phyloP scores from a whole-genome alignment of 148 eudicot genomes.

The Euryodendron excelsum region DNA sequence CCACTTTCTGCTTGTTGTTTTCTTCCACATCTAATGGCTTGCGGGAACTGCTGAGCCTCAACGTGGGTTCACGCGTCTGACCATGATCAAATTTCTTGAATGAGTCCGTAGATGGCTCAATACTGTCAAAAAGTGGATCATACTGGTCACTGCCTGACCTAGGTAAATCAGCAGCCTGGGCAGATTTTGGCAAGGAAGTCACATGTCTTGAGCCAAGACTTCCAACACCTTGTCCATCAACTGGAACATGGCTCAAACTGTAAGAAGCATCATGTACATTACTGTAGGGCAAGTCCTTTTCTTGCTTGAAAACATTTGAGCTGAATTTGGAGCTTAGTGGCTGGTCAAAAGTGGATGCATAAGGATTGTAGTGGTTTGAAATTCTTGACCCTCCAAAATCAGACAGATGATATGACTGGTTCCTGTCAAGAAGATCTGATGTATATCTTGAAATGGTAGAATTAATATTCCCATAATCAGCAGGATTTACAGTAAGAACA shows the following conservation, averaged over 20 bases:
- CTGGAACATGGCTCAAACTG: slow-evolving; percentile 36
- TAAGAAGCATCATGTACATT: slow-evolving; percentile 41
- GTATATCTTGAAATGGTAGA: slow-evolving; percentile 33
- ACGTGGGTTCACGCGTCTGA: slow-evolving; percentile 43
- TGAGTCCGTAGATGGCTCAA: slow-evolving; percentile 76
- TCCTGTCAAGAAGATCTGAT: slow-evolving; percentile 40
- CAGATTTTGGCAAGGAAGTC: slow-evolving; percentile 34
- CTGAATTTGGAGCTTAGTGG: slow-evolving; percentile 68
- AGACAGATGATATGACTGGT: slow-evolving; percentile 32
- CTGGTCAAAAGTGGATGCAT: slow-evolving; percentile 84
- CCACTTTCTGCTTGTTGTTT: slow-evolving; percentile 48
- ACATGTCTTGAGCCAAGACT: slow-evolving; percentile 30
- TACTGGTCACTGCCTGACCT: slow-evolving; percentile 64
- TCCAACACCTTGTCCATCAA: slow-evolving; percentile 35
- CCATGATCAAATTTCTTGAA: slow-evolving; percentile 37
- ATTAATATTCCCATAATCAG: slow-evolving; percentile 26
- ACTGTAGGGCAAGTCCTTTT: slow-evolving; percentile 34
- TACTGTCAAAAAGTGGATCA: slow-evolving; percentile 93
- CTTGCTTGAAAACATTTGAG: slow-evolving; percentile 45
- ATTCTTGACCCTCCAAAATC: slow-evolving; percentile 57
- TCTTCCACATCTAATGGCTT: slow-evolving; percentile 51
- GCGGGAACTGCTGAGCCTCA: slow-evolving; percentile 44
- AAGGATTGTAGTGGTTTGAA: slow-evolving; percentile 71
- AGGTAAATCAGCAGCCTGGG: slow-evolving; percentile 35
- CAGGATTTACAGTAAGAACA: slow-evolving; percentile 27